A percentile compares a stretch with the other conserved stretches of the same genome.
Conservation (phyloP, 768 basidiomycete genomes). For the Collybia sp. region DNA sequence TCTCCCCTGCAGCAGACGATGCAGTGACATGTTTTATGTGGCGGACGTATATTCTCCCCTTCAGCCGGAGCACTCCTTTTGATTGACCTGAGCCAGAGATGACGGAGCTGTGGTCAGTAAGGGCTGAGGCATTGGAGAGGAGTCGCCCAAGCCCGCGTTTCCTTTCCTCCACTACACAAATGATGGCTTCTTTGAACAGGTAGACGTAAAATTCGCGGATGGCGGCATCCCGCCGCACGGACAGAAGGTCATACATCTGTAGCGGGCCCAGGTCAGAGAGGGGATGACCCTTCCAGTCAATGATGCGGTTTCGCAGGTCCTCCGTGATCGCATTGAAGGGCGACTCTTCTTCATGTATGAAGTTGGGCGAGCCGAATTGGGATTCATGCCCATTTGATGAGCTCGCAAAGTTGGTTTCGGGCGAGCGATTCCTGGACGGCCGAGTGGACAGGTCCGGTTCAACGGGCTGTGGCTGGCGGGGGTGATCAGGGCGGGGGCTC, state of each 20-base stretch:
- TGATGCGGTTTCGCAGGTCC: constrained; percentile 85
- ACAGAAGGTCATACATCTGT: constrained; percentile 89
- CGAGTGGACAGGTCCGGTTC: constrained; percentile 7
- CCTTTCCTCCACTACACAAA: constrained; percentile 97
- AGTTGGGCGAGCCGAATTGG: constrained; percentile 22
- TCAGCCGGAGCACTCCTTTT: constrained; percentile 80
- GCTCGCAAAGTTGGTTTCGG: constrained; percentile 25
- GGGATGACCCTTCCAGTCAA: constrained; percentile 95
- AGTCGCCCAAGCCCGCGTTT: constrained; percentile 77
- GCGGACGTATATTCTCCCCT: constrained; percentile 92
- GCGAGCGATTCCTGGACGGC: not conserved
- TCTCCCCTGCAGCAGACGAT: constrained; percentile 70
- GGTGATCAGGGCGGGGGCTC: constrained; percentile 34
- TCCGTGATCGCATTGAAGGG: constrained; percentile 83
- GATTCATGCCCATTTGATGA: constrained; percentile 28
- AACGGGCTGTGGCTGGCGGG: constrained; percentile 17
- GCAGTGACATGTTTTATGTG: constrained; percentile 91
- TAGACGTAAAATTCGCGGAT: constrained; percentile 96
- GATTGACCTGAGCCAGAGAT: constrained; percentile 30
- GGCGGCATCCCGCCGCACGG: constrained; percentile 83
- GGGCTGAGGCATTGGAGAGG: constrained; percentile 57
- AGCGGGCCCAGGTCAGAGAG: constrained; percentile 84
- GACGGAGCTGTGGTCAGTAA: constrained; percentile 47
- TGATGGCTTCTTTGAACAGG: constrained; percentile 95
- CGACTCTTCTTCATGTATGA: constrained; percentile 58